phyloP scores from a whole-genome alignment of 306 rosid species.

The Citrullus colocynthis region DNA sequence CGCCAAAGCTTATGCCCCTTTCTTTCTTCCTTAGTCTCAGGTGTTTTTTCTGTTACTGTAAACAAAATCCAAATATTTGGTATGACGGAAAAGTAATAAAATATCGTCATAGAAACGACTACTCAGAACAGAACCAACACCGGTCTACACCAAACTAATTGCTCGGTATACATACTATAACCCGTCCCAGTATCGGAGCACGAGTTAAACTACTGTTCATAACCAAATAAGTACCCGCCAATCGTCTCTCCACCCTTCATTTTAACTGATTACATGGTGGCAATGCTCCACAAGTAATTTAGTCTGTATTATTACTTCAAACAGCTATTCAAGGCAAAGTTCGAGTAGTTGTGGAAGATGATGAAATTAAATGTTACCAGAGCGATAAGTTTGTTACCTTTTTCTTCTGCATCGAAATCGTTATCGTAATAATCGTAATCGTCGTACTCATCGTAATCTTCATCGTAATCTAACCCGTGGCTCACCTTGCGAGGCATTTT shows the following conservation, averaged over 20 bases:
- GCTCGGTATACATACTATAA: neutral
- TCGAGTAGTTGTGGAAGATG: neutral
- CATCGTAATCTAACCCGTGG: conserved; percentile 45
- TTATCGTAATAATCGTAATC: conserved; percentile 19
- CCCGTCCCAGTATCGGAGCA: neutral
- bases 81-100: neutral
- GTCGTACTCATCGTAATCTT: conserved; percentile 25
- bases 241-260: neutral
- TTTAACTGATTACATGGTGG: neutral
- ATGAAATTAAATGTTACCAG: neutral
- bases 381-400: conserved; percentile 8
- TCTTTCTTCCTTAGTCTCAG: conserved; percentile 33
- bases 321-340: neutral
- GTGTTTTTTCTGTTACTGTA: conserved; percentile 28
- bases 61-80: conserved; percentile 7
- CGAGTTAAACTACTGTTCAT: neutral
- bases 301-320: neutral
- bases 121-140: neutral
- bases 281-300: neutral
- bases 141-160: neutral
- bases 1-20: conserved; percentile 38
- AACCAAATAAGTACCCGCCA: neutral
- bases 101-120: neutral
- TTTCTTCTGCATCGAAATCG: conserved; percentile 29
- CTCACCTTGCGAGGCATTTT: conserved; percentile 79